Evolutionary conservation across 345 rosid species (phyloP), one percentile per base, ranked within the genome.

Genomic region (Draba incana): DNA sequence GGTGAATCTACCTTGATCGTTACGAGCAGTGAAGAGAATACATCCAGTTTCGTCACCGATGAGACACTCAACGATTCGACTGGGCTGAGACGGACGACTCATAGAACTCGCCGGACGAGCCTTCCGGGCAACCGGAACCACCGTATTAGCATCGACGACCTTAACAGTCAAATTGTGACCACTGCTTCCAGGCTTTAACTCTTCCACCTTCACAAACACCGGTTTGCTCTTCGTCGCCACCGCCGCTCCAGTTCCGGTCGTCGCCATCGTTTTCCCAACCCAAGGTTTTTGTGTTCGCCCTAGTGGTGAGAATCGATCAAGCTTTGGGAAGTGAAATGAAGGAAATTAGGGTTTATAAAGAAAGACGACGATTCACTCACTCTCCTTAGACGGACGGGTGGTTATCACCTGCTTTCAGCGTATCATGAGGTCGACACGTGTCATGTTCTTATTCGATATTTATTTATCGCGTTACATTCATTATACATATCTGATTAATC

Each of bases 21-120:
- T 86, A 28, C 97, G 89, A 33, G 97, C 97, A n/a, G 97, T 90
- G 88, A 90, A 90, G 70, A 83, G 72, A 69, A 90, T 88, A 68
- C 81, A 64, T 30, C 82, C 97, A 5, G 94, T 86, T 28, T 86
- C 88, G 37, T 90, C 97, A 11, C 97, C 94, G 43, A 90, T 79
- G 15, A 90, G 81, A 72, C 94, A 88, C 81, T 90, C 97, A n/a
- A 83, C 82, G 48, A 90, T 88, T 45, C 84, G 85, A 28, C 83
- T 52, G 0, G 92, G 86, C 42, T 82, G 87, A 47, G 78, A 66
- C 5, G 92, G 84, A 15, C 80, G 84, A 51, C 85, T 42, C 38
- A 80, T 2, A 83, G 81, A 39, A 43, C 69, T 74, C 77, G 70
- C 56, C 2, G 89, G 83, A 27, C 89, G 92, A 24, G 81, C 71